Base-by-base conservation (phyloP, 768 basidiomycete genomes). In the Lentinula aciculospora region DNA sequence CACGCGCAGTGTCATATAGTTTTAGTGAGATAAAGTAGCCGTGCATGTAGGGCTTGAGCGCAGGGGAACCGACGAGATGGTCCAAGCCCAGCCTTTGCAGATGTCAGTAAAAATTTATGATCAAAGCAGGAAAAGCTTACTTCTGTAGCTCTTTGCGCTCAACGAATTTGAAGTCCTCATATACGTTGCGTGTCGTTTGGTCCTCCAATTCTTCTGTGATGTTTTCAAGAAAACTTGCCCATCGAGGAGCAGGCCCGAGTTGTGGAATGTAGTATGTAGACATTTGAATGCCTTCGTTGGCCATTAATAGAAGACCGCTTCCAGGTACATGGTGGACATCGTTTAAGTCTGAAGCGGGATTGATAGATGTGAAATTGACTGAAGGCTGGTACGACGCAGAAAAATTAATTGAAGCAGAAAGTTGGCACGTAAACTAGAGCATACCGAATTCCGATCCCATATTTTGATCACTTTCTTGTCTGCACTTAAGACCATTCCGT, bases 11-110 rank as follows among this genome's bases (percentile, higher is more conserved):
- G 64, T 95, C 92, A 75, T 98, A 98, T 4, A 98, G 83, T 66
- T 94, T 92, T 72, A 98, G 85, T 4, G 94, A 92, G 61, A 98
- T 72, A 76, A 99, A 98, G 83, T 95, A 98, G 42, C 97, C 97
- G 71, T 99, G 97, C 96, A 99, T 98, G 74, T 98, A 99, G 3
- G 97, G 97, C 71, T 96, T 96, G 78, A 98, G 90, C 17, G 90
- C 85, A 21, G 94, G 86, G 4, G 95, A 96, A 51, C 97, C 97
- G 62, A 97, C 76, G 64, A 99, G 91, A 69, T 96, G 93, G 63
- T 94, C 90, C 68, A 99, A 73, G n/a, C 94, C 92, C 60, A 99
- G 85, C 34, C 94, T 96, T 65, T 37, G 57, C 53, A 48, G 57
- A 59, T 25, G 61, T 53, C 39, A 46, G 34, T 2, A 48, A 15